Evolutionary conservation across 441 rosid species (phyloP), one percentile per base, ranked within the genome.

Genomic region (Hypseocharis bilobata): DNA sequence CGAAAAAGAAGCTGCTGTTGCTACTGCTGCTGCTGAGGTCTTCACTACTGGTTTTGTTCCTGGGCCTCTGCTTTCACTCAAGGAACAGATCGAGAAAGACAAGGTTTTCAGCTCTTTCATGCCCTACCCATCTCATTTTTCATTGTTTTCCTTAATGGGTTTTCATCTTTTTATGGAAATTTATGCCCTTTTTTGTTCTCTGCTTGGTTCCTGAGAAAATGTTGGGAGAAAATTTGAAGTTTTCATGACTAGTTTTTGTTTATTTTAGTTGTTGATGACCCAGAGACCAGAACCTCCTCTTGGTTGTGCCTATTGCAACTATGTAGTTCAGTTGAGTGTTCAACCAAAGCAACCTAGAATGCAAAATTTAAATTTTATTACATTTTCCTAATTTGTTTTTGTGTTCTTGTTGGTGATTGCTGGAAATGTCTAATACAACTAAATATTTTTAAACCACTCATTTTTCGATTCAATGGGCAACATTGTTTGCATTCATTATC

Each of bases 51-150:
- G 74, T 55, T 84, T 80, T 70, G 77, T 72, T n/a, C 86, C 88
- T 23, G 84, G 86, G 38, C 86, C 84, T 63, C 71, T 82, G 71
- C 49, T 80, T 54, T 78, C 86, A 65, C 86, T 84, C 77, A 80
- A 82, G 70, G 84, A 82, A 66, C 88, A 82, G 74, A 68, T 84
- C 72, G 86, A 84, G 68, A 84, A 82, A 76, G 88, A 84, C 81
- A 78, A 84, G 88, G 88, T 84, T 58, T 71, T 70, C n/a, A n/a
- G n/a, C n/a, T 65, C 2, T 3, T 26, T 25, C 27, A 11, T 34
- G 1, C 4, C 8, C 49, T 11, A 49, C 30, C 1, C 3, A 4
- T 56, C 29, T 13, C 27, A 13, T 13, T 0, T 19, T 1, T 55
- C 36, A n/a, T n/a, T n/a, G n/a, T n/a, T n/a, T n/a, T n/a, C 0